A percentile compares a stretch with the other conserved stretches of the same genome.
These are phyloP conservation scores for Syzygium malaccense DNA, from an alignment of 441 rosid genomes.

Conservation along the genomic window DNA sequence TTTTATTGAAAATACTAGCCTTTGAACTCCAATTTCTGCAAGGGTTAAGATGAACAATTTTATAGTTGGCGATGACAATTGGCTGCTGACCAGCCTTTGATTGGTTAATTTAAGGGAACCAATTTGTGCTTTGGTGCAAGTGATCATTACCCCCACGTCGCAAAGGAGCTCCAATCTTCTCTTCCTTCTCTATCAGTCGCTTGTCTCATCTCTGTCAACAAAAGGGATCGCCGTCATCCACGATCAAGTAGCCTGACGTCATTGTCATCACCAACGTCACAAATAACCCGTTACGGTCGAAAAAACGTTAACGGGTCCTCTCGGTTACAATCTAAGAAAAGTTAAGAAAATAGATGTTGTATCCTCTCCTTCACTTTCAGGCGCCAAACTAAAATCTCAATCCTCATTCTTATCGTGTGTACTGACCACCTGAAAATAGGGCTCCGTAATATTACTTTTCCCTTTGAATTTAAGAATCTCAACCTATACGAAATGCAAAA, in stretches of 20 bases:
- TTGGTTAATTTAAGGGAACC: not conserved
- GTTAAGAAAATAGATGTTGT: not conserved
- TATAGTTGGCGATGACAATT: not conserved
- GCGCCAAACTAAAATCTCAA: not conserved
- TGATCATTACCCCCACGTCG: too few species aligned
- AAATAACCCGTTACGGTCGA: rapidly evolving
- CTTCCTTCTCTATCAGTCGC: too few species aligned
- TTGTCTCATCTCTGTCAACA: too few species aligned
- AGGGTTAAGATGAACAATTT: not conserved
- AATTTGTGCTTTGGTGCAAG: too few species aligned
- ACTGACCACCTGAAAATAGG: too few species aligned
- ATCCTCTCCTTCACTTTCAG: not conserved
- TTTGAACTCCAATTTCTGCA: not conserved
- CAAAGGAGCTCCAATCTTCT: too few species aligned
- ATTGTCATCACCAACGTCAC: not conserved
- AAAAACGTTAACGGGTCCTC: too few species aligned
- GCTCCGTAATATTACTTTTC: too few species aligned
- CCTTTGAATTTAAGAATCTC: too few species aligned
- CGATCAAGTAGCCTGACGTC: not conserved
- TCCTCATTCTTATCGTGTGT: too few species aligned
- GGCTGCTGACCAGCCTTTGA: not conserved
- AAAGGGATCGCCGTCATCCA: too few species aligned
- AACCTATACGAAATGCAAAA: too few species aligned
- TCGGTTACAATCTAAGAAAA: not conserved
- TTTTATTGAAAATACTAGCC: not conserved